Conservation (phyloP, 2,329 filamentous ascomycete genomes). For the Aspergillus ruber region DNA sequence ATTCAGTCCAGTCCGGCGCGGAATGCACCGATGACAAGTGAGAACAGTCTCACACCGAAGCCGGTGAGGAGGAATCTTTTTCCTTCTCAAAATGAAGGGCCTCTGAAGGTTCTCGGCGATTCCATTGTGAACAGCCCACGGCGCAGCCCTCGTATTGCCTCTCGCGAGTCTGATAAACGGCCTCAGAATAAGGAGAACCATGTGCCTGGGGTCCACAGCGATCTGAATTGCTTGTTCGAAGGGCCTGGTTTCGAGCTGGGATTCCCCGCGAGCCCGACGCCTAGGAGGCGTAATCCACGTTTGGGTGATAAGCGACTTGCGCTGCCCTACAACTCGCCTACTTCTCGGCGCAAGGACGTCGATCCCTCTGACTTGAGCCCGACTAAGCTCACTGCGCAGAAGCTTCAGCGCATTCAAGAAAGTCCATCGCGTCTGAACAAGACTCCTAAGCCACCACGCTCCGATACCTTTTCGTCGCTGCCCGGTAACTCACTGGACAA, state of each 20-base stretch:
- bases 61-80: slow-evolving; percentile 44
- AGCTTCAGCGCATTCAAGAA: slow-evolving; percentile 27
- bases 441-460: slow-evolving; percentile 19
- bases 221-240: slow-evolving; percentile 61
- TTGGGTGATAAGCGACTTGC: slow-evolving; percentile 30
- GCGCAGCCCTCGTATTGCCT: slow-evolving; percentile 33
- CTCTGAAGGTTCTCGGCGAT: slow-evolving; percentile 31
- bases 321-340: slow-evolving; percentile 31
- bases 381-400: slow-evolving; percentile 27
- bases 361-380: slow-evolving; percentile 16
- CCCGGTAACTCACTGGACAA: slow-evolving; percentile 23
- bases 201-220: slow-evolving; percentile 42
- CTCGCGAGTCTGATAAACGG: slow-evolving; percentile 33
- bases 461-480: slow-evolving; percentile 13
- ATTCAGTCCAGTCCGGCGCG: slow-evolving; percentile 58
- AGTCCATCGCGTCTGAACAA: slow-evolving; percentile 17
- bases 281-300: slow-evolving; percentile 49
- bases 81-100: slow-evolving; percentile 29
- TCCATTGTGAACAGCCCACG: slow-evolving; percentile 45
- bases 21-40: slow-evolving; percentile 28
- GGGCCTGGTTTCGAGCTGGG: slow-evolving; percentile 48
- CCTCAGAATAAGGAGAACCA: slow-evolving; percentile 54
- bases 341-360: slow-evolving; percentile 19
- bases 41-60: slow-evolving; percentile 51
- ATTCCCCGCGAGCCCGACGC: slow-evolving; percentile 49